phyloP scores from a whole-genome alignment of 208 protist species.

The Trypanosoma avium region DNA sequence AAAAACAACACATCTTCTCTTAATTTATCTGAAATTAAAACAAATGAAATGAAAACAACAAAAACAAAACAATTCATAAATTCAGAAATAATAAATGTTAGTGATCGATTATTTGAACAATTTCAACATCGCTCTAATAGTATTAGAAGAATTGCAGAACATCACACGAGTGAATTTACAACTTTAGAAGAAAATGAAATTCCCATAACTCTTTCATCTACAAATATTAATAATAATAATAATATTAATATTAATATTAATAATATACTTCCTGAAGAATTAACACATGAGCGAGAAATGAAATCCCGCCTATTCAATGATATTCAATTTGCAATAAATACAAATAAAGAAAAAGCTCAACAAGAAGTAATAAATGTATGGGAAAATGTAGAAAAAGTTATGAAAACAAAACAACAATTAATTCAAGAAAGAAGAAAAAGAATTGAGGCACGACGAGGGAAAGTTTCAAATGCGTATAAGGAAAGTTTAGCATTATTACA shows the following conservation, averaged over 20 bases:
- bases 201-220: too few species aligned
- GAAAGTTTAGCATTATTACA: slow-evolving; percentile 51
- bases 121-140: slow-evolving; percentile 14
- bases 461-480: slow-evolving; percentile 41
- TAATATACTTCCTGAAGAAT: not conserved
- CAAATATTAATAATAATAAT: slow-evolving; percentile 1
- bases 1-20: not conserved
- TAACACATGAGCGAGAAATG: not conserved
- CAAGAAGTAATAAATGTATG: slow-evolving; percentile 52
- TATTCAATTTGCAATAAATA: slow-evolving; percentile 48
- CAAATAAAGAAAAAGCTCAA: slow-evolving; percentile 37
- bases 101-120: slow-evolving; percentile 18
- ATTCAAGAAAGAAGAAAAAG: slow-evolving; percentile 48
- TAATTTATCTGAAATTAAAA: not conserved
- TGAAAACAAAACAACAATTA: slow-evolving; percentile 56
- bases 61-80: too few species aligned
- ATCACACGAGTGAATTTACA: slow-evolving; percentile 2
- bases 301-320: slow-evolving; percentile 43
- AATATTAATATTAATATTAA: slow-evolving; percentile 3
- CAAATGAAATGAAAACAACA: too few species aligned
- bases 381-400: slow-evolving; percentile 63
- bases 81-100: too few species aligned
- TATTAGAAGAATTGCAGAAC: slow-evolving; percentile 6
- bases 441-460: slow-evolving; percentile 30
- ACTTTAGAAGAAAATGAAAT: not conserved